Percentiles rank a stretch among this genome's conserved stretches.
Conservation (phyloP, 768 basidiomycete species). For the Coprinopsis sp. region DNA sequence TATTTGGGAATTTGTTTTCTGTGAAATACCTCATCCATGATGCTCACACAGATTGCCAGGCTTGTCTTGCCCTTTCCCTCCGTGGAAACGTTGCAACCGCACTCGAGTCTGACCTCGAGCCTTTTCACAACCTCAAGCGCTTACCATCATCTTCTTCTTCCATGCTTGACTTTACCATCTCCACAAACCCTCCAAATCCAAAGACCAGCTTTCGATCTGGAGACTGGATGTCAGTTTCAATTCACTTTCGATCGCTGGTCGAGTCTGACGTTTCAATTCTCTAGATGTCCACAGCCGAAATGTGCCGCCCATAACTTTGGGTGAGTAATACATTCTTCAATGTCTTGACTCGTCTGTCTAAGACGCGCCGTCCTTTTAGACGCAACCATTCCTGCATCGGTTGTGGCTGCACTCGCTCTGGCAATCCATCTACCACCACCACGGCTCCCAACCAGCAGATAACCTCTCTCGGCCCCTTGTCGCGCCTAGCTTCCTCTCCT, state of each 20-base stretch:
- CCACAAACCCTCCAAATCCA: constrained; percentile 69
- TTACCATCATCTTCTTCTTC: constrained; percentile 20
- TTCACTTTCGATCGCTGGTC: constrained; percentile 14
- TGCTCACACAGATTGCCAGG: constrained; percentile 31
- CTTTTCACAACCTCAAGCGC: constrained; percentile 51
- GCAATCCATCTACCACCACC: constrained; percentile 7
- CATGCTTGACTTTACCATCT: constrained; percentile 46
- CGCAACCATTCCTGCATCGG: constrained; percentile 76
- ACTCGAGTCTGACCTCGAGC: constrained; percentile 59
- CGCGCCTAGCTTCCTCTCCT: constrained; percentile 13
- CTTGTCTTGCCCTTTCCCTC: constrained; percentile 49
- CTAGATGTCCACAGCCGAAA: constrained; percentile 60
- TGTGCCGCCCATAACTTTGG: constrained; percentile 86
- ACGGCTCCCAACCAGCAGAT: constrained; percentile 12
- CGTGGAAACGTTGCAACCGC: constrained; percentile 48
- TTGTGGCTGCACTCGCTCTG: constrained; percentile 60
- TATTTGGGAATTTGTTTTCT: too few relatives aligned
- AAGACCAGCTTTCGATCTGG: constrained; percentile 61
- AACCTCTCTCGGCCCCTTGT: constrained; percentile 4
- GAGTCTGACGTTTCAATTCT: constrained; percentile 16
- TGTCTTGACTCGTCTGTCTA: constrained; percentile 38
- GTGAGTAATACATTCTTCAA: constrained; percentile 40
- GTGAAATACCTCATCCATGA: constrained; percentile 2
- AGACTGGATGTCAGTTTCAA: constrained; percentile 67
- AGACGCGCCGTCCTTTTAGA: constrained; percentile 51